phyloP scores from a whole-genome alignment of 148 eudicot species.

The Polygonum maritimum region DNA sequence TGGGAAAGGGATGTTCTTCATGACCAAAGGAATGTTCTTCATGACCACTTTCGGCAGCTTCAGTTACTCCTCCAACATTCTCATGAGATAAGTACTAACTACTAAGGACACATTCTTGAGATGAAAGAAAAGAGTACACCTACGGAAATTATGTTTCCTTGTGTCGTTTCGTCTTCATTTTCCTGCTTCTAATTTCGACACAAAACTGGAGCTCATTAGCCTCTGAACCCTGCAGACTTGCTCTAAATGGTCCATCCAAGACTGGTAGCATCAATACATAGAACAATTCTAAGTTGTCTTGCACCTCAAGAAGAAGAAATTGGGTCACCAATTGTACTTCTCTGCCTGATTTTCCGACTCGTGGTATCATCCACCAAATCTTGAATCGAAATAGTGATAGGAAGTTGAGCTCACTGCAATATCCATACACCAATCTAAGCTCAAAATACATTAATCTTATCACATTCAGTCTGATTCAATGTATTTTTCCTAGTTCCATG shows the following conservation, averaged over 20 bases:
- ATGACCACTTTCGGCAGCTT: conserved; percentile 33
- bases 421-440: too few relatives aligned
- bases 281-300: conserved; percentile 14
- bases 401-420: conserved; percentile 34
- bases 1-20: too few relatives aligned
- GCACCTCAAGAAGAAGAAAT: conserved; percentile 32
- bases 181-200: conserved; percentile 26
- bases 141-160: too few relatives aligned
- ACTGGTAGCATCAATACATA: conserved; percentile 42
- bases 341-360: conserved; percentile 32
- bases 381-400: conserved; percentile 33
- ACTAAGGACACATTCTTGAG: conserved; percentile 28
- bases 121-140: conserved; percentile 6
- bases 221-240: conserved; percentile 40
- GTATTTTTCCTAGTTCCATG: not conserved
- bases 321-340: conserved; percentile 39
- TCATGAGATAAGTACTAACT: conserved; percentile 27
- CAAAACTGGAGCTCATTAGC: conserved; percentile 44
- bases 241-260: conserved; percentile 42
- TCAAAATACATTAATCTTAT: not conserved
- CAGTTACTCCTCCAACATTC: conserved; percentile 32
- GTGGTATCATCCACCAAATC: conserved; percentile 60
- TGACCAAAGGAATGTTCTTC: conserved; percentile 29
- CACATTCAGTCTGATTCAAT: not conserved
- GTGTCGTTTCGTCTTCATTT: too few relatives aligned